These are phyloP conservation scores for Luffa acutangula DNA, from an alignment of 306 rosid species.

Conservation along the genomic window DNA sequence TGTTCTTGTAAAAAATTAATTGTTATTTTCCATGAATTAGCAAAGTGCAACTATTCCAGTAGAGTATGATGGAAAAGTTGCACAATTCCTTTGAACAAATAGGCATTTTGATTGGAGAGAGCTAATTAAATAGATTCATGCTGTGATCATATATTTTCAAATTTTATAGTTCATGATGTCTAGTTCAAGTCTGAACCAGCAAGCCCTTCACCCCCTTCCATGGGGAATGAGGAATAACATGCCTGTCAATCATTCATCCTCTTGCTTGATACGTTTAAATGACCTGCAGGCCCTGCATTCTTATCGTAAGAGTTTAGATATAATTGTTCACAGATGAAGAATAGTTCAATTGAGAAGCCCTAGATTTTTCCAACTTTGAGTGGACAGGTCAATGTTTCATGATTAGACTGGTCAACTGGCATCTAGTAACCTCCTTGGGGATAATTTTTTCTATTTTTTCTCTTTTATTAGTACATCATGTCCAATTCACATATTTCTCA, in stretches of 20 bases:
- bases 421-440: neutral
- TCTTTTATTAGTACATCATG: neutral
- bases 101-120: neutral
- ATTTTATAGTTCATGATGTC: neutral
- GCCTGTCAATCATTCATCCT: neutral
- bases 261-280: neutral
- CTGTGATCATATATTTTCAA: neutral
- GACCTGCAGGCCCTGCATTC: neutral
- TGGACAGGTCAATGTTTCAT: neutral
- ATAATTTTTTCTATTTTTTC: neutral
- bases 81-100: neutral
- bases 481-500: constrained; percentile 21
- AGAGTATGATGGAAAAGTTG: neutral
- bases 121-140: neutral
- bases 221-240: neutral
- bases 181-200: neutral
- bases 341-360: constrained; percentile 2
- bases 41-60: neutral
- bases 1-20: neutral
- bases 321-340: neutral
- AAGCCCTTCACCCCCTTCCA: neutral
- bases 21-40: neutral
- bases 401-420: neutral
- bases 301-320: neutral
- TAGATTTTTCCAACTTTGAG: neutral